These are phyloP conservation scores for Asterophora parasitica DNA, from an alignment of 768 basidiomycete species.

Conservation along the genomic window DNA sequence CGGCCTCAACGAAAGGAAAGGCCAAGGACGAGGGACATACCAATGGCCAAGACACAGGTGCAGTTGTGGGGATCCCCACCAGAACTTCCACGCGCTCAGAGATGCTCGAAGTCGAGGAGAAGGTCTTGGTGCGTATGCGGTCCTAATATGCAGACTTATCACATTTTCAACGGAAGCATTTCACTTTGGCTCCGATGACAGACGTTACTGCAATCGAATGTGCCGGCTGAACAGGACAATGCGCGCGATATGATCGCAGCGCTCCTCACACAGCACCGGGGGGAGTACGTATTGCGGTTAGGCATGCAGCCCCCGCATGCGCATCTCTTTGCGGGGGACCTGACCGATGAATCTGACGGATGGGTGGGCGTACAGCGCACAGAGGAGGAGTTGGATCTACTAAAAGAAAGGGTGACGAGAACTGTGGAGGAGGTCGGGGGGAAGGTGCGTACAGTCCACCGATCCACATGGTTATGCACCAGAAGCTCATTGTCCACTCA, in stretches of 20 bases:
- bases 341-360: conserved; percentile 39
- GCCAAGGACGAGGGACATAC: conserved; percentile 29
- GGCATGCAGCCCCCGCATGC: conserved; percentile 60
- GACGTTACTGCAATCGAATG: conserved; percentile 41
- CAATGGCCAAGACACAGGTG: conserved; percentile 9
- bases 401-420: conserved; percentile 40
- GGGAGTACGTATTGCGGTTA: conserved; percentile 73
- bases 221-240: conserved; percentile 38
- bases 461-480: neutral
- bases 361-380: conserved; percentile 54
- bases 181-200: conserved; percentile 20
- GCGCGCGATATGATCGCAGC: conserved; percentile 64
- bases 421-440: conserved; percentile 76
- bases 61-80: neutral
- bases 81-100: conserved; percentile 16
- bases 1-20: conserved; percentile 33
- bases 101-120: conserved; percentile 47
- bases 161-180: conserved; percentile 3
- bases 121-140: conserved; percentile 40
- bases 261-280: conserved; percentile 60
- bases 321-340: conserved; percentile 51
- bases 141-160: neutral
- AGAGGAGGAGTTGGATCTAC: conserved; percentile 43
- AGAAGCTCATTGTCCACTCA: neutral
- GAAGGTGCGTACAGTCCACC: conserved; percentile 41